Percentiles rank a stretch among this genome's conserved stretches.
Conservation (phyloP, 768 basidiomycete species). For the Trametes punicea region DNA sequence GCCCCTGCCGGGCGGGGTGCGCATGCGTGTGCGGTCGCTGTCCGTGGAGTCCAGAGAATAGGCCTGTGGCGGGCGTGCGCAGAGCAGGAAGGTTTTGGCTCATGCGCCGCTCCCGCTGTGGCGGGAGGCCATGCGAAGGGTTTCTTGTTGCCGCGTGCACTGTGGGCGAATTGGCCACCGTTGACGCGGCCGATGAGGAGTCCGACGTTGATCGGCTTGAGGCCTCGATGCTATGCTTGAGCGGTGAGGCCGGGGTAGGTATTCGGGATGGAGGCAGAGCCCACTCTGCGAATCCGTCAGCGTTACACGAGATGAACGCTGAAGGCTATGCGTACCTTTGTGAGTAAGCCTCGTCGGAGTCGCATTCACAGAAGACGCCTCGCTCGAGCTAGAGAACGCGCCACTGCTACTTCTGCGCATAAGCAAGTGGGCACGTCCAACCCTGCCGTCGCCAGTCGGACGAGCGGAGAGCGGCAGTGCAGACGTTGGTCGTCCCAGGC, state of each 20-base stretch:
- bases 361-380: slow-evolving; percentile 45
- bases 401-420: slow-evolving; percentile 80
- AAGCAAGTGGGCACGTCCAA: slow-evolving; percentile 50
- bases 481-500: slow-evolving; percentile 56
- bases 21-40: slow-evolving; percentile 21
- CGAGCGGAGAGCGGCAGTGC: slow-evolving; percentile 19
- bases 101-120: slow-evolving; percentile 2
- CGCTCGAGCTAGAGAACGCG: slow-evolving; percentile 75
- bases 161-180: slow-evolving; percentile 26
- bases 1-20: slow-evolving; percentile 16
- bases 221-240: slow-evolving; percentile 35
- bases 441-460: slow-evolving; percentile 21
- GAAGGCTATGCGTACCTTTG: slow-evolving; percentile 36
- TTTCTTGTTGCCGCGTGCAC: slow-evolving; percentile 13
- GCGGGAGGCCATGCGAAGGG: neutral
- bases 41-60: slow-evolving; percentile 9
- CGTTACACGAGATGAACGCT: neutral
- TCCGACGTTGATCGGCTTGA: slow-evolving; percentile 51
- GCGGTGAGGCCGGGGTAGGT: slow-evolving; percentile 48
- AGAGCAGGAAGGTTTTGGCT: slow-evolving; percentile 8
- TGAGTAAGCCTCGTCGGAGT: slow-evolving; percentile 63
- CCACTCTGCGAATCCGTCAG: slow-evolving; percentile 44
- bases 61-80: slow-evolving; percentile 13
- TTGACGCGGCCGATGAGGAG: slow-evolving; percentile 47
- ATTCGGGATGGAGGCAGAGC: slow-evolving; percentile 49